phyloP scores from a whole-genome alignment of 345 rosid species.

The Brassica incana region DNA sequence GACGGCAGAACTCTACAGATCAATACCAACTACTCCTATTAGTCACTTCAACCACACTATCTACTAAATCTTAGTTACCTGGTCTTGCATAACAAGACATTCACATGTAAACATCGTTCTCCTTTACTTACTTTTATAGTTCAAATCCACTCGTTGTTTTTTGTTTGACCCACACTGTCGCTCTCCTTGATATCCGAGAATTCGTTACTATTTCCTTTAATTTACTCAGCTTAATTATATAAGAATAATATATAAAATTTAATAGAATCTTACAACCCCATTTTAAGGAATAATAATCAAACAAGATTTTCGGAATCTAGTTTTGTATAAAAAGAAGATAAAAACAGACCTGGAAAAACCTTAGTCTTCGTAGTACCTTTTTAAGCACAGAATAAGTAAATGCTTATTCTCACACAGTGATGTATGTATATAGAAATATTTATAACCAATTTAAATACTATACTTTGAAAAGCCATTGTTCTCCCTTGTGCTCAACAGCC shows the following conservation, averaged over 20 bases:
- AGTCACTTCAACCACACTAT: not conserved
- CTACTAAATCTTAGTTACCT: not conserved
- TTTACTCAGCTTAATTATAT: slow-evolving; percentile 22
- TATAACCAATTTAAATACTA: slow-evolving; percentile 7
- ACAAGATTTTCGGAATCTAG: slow-evolving; percentile 29
- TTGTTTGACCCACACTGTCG: slow-evolving; percentile 30
- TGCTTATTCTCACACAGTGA: slow-evolving; percentile 39
- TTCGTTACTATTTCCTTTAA: slow-evolving; percentile 18
- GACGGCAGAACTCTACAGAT: not conserved
- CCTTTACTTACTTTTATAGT: slow-evolving; percentile 15
- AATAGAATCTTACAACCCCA: slow-evolving; percentile 26
- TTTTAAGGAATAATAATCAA: not conserved
- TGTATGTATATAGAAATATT: slow-evolving; percentile 30
- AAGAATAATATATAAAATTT: slow-evolving; percentile 4
- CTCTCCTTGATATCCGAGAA: slow-evolving; percentile 39
- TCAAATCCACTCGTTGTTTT: slow-evolving; percentile 3
- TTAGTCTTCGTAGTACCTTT: slow-evolving; percentile 37
- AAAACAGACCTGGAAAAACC: slow-evolving; percentile 37
- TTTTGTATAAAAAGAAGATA: slow-evolving; percentile 33
- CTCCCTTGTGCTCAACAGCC: slow-evolving; percentile 31
- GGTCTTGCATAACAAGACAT: not conserved
- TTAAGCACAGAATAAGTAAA: slow-evolving; percentile 41
- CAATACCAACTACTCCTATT: not conserved
- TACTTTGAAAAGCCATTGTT: slow-evolving; percentile 31
- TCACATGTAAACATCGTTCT: slow-evolving; percentile 11